These are phyloP conservation scores for Boletellus emodensis DNA, from an alignment of 768 basidiomycete genomes.

Conservation along the genomic window DNA sequence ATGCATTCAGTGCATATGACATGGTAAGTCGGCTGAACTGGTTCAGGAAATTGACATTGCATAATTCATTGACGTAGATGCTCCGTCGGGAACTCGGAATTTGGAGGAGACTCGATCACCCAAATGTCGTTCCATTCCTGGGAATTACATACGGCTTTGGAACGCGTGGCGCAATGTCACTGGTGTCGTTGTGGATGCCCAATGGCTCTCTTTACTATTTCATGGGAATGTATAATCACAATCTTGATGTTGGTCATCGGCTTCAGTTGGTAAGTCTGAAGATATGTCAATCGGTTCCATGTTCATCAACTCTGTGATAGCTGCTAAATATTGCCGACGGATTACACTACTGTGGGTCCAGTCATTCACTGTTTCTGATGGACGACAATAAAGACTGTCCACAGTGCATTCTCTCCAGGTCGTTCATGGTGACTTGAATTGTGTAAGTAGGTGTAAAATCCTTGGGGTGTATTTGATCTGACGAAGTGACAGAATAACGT, in stretches of 20 bases:
- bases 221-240: no score
- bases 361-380: not conserved
- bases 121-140: not conserved
- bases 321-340: not conserved
- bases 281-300: no score
- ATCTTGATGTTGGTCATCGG: no score
- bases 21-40: not conserved
- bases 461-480: no score
- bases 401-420: not conserved
- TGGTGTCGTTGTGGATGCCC: no score
- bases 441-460: no score
- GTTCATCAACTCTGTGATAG: not conserved
- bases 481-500: not conserved
- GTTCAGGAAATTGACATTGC: no score
- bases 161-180: not conserved
- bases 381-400: no score
- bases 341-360: not conserved
- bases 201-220: no score
- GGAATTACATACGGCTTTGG: not conserved
- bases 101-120: conserved; percentile 2
- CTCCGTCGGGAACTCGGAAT: conserved; percentile 7
- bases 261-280: conserved; percentile 8
- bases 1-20: no score
- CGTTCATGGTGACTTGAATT: no score
- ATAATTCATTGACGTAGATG: not conserved